Evolutionary conservation across 2,329 filamentous ascomycete genomes (phyloP), one percentile per base, ranked within the genome.

Genomic region (Curvularia verruculosa): DNA sequence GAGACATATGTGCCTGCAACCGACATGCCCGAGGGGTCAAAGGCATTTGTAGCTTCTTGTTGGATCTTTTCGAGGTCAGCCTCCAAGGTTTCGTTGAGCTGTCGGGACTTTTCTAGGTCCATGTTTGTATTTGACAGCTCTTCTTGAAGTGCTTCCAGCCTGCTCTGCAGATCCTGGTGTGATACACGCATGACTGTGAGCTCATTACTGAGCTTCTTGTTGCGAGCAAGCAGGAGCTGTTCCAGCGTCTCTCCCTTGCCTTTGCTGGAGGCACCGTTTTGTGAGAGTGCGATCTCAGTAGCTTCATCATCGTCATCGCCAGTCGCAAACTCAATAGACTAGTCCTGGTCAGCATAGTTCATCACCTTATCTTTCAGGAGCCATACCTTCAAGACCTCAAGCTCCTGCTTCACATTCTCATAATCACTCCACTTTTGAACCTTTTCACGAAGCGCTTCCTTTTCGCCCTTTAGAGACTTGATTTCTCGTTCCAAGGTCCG

Each of bases 161-260:
- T 88, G 47, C 82, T 85, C 70, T 96, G 92, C 1, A 98, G 82
- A 69, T 98, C 94, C 70, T 96, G 91, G 73, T 98, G 93, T 0
- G 95, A 97, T 3, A 99, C 92, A 39, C 95, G 87, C 43, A 99
- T 82, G 37, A 98, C 86, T 1, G 95, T 97, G 61, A 98, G 84
- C 75, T 99, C 95, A 70, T 97, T 93, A 66, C 89, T 89, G 36
- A 99, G 83, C 79, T 98, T 99, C 81, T 98, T 99, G 81, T 99
- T 99, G 44, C 95, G 87, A 9, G 92, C 89, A 50, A 99, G 81
- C 5, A 99, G 82, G 26, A 99, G 85, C 77, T 96, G 93, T 77
- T 99, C 95, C 9, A 99, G 79, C 1, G 89, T 92, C 67, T 96
- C 92, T 41, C 89, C 87, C 65, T 89, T 90, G 47, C 80, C 79